phyloP scores from a whole-genome alignment of 1,139 yeast species.

The Blastobotrys aristatus region DNA sequence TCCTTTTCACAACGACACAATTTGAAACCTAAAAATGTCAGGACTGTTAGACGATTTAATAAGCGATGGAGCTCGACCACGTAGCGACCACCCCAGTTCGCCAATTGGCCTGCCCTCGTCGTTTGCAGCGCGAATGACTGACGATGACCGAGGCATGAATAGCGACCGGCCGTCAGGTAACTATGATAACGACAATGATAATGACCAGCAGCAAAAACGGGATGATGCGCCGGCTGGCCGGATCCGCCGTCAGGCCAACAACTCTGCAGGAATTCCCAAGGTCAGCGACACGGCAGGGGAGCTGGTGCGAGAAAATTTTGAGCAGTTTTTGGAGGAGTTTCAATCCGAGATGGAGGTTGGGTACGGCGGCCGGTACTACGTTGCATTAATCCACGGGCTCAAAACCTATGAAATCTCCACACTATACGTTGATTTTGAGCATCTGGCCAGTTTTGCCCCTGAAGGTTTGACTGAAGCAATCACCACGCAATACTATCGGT shows the following conservation, averaged over 20 bases:
- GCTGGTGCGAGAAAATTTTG: slow-evolving; percentile 87
- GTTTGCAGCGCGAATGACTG: slow-evolving; percentile 7
- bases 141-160: slow-evolving; percentile 4
- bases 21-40: background rate
- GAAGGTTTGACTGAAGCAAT: slow-evolving; percentile 77
- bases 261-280: slow-evolving; percentile 52
- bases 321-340: slow-evolving; percentile 70
- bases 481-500: slow-evolving; percentile 86
- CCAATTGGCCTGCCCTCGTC: slow-evolving; percentile 7
- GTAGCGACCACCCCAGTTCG: background rate
- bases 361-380: slow-evolving; percentile 53
- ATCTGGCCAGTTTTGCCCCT: slow-evolving; percentile 59
- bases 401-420: slow-evolving; percentile 71
- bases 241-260: slow-evolving; percentile 8
- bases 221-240: slow-evolving; percentile 11
- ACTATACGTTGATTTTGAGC: slow-evolving; percentile 79
- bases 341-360: slow-evolving; percentile 36
- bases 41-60: slow-evolving; percentile 6
- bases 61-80: background rate
- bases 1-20: background rate
- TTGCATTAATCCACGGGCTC: slow-evolving; percentile 81
- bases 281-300: slow-evolving; percentile 92
- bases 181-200: background rate
- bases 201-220: background rate
- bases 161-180: slow-evolving; percentile 4